Evolutionary conservation across 2,329 filamentous ascomycete genomes (phyloP).

Genomic region (Stenocarpella maydis): DNA sequence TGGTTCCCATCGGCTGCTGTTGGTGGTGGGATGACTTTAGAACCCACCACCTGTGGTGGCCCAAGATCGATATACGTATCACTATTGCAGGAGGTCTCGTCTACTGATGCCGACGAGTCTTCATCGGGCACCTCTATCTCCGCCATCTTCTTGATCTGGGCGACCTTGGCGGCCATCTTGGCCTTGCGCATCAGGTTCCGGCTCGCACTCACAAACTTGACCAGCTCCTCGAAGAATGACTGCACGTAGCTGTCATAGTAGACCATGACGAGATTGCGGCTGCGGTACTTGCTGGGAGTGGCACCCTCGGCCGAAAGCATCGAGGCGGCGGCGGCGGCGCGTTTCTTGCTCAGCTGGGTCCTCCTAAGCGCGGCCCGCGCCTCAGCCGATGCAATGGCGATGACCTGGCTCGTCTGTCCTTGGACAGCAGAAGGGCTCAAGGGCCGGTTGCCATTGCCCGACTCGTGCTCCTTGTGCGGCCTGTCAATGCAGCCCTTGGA

Average conservation of each 20-base stretch:
- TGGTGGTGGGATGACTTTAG: neutral
- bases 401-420: constrained; percentile 54
- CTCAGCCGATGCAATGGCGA: constrained; percentile 54
- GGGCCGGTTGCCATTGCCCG: constrained; percentile 41
- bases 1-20: neutral
- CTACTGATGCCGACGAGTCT: constrained; percentile 47
- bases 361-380: constrained; percentile 59
- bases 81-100: constrained; percentile 37
- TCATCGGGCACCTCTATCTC: constrained; percentile 66
- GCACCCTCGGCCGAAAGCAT: constrained; percentile 58
- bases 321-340: constrained; percentile 50
- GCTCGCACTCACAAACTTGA: constrained; percentile 81
- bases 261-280: constrained; percentile 82
- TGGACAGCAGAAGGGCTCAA: constrained; percentile 48
- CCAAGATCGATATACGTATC: constrained; percentile 33
- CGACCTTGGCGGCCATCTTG: constrained; percentile 82
- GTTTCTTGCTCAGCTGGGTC: constrained; percentile 50
- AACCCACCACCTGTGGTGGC: constrained; percentile 2
- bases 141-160: constrained; percentile 67
- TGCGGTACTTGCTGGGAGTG: constrained; percentile 65
- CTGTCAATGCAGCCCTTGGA: constrained; percentile 30
- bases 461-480: constrained; percentile 7
- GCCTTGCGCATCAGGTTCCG: constrained; percentile 87
- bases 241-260: constrained; percentile 92
- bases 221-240: constrained; percentile 80